A percentile compares a stretch with the other conserved stretches of the same genome.
phyloP scores from a whole-genome alignment of 2,329 filamentous ascomycete species.

The Penicillium hesseltinei region DNA sequence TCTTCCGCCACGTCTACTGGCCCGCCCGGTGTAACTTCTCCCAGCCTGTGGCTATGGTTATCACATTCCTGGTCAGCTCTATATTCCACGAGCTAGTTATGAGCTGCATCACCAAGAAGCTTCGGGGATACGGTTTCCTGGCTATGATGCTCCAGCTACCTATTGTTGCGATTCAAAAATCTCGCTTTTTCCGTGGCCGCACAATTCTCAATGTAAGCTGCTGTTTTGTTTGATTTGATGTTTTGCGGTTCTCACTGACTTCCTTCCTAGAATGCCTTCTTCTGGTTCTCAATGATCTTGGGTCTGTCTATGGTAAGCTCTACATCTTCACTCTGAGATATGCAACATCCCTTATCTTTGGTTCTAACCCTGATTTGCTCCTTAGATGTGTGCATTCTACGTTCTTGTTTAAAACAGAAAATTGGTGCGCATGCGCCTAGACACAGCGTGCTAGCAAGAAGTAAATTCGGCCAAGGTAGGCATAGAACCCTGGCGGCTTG shows the following conservation, averaged over 20 bases:
- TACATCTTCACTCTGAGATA: background rate
- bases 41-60: conserved; percentile 72
- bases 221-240: background rate
- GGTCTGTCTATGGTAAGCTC: conserved; percentile 72
- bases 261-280: conserved; percentile 66
- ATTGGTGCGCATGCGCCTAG: background rate
- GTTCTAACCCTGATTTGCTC: background rate
- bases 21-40: conserved; percentile 76
- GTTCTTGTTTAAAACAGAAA: conserved; percentile 43
- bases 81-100: conserved; percentile 93
- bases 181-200: conserved; percentile 69
- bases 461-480: conserved; percentile 1
- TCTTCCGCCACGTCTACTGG: conserved; percentile 89
- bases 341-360: background rate
- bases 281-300: conserved; percentile 89
- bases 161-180: conserved; percentile 87
- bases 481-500: background rate
- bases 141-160: conserved; percentile 97
- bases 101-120: conserved; percentile 96
- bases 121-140: conserved; percentile 88
- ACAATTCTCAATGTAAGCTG: conserved; percentile 67
- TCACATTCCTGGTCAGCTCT: conserved; percentile 89
- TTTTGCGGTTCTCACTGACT: background rate
- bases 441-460: background rate
- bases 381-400: conserved; percentile 59